phyloP scores from a whole-genome alignment of 495 filamentous ascomycete genomes.

The Echria macrotheca region DNA sequence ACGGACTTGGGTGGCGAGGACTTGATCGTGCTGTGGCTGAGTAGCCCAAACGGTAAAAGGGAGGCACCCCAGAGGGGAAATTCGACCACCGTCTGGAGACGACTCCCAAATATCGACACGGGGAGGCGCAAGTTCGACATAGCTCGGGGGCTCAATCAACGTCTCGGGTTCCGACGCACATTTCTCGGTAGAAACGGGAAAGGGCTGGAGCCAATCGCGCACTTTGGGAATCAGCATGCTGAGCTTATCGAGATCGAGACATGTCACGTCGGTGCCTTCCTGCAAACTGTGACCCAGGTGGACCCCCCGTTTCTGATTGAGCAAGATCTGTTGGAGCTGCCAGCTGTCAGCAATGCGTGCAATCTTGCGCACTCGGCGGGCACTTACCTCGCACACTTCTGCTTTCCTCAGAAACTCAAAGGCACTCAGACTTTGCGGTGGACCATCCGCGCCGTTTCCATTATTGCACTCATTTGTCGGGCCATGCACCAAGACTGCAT shows the following conservation, averaged over 20 bases:
- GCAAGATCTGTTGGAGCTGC: conserved; percentile 22
- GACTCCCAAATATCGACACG: conserved; percentile 20
- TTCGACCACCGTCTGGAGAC: conserved; percentile 6
- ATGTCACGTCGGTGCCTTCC: conserved; percentile 2
- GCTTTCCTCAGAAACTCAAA: conserved; percentile 22
- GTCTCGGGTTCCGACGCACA: too few relatives aligned
- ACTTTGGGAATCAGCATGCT: conserved; percentile 9
- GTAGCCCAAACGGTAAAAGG: conserved; percentile 14
- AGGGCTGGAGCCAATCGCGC: conserved; percentile 1
- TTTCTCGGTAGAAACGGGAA: background rate
- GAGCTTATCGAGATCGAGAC: conserved; percentile 14
- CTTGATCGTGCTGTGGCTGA: conserved; percentile 12
- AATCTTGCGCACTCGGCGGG: too few relatives aligned
- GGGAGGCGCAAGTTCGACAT: conserved; percentile 11
- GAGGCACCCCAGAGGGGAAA: conserved; percentile 17
- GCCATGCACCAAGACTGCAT: conserved; percentile 21
- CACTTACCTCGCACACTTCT: conserved; percentile 17
- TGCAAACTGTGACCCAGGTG: background rate
- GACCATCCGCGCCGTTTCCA: background rate
- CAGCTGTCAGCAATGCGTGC: background rate
- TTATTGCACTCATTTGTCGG: background rate
- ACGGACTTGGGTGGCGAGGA: conserved; percentile 19
- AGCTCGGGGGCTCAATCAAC: too few relatives aligned
- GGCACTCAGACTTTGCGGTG: conserved; percentile 16
- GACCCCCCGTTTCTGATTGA: conserved; percentile 14